Evolutionary conservation across 2,329 filamentous ascomycete genomes (phyloP), one percentile per base, ranked within the genome.

Genomic region (Dothideomycetes sp.): DNA sequence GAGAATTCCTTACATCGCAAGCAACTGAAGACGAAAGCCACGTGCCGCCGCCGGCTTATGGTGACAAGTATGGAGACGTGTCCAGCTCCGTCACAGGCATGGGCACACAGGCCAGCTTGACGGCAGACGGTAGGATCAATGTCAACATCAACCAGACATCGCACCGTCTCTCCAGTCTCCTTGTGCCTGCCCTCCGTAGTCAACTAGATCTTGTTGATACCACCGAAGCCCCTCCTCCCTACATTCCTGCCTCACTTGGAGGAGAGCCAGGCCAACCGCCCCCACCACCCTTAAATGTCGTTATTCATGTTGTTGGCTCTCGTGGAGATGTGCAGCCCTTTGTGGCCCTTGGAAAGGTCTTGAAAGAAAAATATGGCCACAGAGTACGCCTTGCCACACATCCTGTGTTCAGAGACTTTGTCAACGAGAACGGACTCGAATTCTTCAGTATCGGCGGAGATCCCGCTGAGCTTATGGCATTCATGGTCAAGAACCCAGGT

Each of bases 401-500:
- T 52, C 61, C 72, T 3, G 76, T 70, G 2, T 88, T 88, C 51
- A 69, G 76, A 49, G 59, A 66, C 1, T 84, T 86, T 49, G 77
- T 87, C 3, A 71, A 78, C 45, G 74, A 82, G 38, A 78, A 79
- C 55, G 80, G 71, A 0, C 69, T 88, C 11, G 83, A 87, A 52
- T 88, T 86, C 59, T 86, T 82, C 59, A 74, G 64, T 46, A 82
- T 86, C 37, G 81, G 82, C n/a, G 82, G 82, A 3, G 80, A 87
- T 55, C 82, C 82, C 1, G 73, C 78, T 1, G 74, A 83, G 52
- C 66, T 86, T 30, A 87, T 86, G 82, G 47, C 54, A 3, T 59
- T 49, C 46, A 59, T 59, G 49, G 53, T 58, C 35, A 55, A 55
- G 45, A 58, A 59, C 34, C 54, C 53, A 10, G 52, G 54, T 4